Percentiles rank a stretch among this genome's conserved stretches.
These are phyloP conservation scores for Aureobasidium sp. DNA, from an alignment of 2,329 filamentous ascomycete genomes.

Conservation along the genomic window DNA sequence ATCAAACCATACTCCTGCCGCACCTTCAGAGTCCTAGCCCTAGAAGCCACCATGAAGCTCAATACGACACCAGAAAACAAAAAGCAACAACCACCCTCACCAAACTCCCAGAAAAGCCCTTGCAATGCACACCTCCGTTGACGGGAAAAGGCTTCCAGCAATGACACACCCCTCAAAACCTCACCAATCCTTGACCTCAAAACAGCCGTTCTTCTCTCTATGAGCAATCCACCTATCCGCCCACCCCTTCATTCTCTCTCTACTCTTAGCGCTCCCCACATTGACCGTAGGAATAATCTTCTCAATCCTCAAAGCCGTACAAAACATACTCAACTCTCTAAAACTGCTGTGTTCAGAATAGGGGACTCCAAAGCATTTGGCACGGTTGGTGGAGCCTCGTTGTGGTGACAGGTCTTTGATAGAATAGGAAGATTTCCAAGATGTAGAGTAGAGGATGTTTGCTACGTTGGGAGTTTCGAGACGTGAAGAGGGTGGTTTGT, in stretches of 20 bases:
- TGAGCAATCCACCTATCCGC: slow-evolving; percentile 57
- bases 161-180: too few species aligned
- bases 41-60: too few species aligned
- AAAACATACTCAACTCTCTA: slow-evolving; percentile 86
- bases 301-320: slow-evolving; percentile 79
- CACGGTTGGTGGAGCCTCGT: slow-evolving; percentile 72
- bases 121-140: too few species aligned
- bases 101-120: too few species aligned
- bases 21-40: too few species aligned
- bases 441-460: slow-evolving; percentile 57
- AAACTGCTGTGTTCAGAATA: slow-evolving; percentile 97
- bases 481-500: slow-evolving; percentile 61
- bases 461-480: slow-evolving; percentile 56
- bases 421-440: slow-evolving; percentile 70
- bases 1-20: too few species aligned
- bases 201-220: slow-evolving; percentile 56
- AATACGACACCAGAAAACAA: too few species aligned
- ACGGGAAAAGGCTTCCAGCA: too few species aligned
- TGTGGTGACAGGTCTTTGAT: slow-evolving; percentile 70
- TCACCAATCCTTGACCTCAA: slow-evolving; percentile 30
- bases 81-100: too few species aligned
- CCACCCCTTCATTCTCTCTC: slow-evolving; percentile 61
- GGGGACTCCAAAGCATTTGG: slow-evolving; percentile 85
- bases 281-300: slow-evolving; percentile 93
- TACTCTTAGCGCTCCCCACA: slow-evolving; percentile 55